Percentiles rank a stretch among this genome's conserved stretches.
These are phyloP conservation scores for Polytrichum formosum DNA, from an alignment of 225 moss, liverwort and hornwort species.

Conservation along the genomic window DNA sequence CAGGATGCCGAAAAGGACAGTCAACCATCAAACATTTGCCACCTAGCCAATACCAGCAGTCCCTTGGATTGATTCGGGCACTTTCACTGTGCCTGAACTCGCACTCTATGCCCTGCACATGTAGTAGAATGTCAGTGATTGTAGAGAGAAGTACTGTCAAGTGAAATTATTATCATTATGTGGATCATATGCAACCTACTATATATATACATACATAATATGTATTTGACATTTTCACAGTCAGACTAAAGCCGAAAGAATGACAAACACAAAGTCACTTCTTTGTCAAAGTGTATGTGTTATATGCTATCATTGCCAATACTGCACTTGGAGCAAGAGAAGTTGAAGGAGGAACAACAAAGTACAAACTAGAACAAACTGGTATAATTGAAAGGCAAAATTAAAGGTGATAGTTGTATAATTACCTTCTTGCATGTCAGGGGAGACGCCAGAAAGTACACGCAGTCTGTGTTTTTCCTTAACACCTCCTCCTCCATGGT, in stretches of 20 bases:
- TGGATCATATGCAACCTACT: not conserved
- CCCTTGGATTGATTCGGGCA: conserved; percentile 60
- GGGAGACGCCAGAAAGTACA: conserved; percentile 21
- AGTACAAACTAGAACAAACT: too few relatives aligned
- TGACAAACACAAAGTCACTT: not conserved
- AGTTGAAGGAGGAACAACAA: too few relatives aligned
- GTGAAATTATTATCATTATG: not conserved
- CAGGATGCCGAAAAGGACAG: conserved; percentile 69
- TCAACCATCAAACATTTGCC: conserved; percentile 65
- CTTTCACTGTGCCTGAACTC: conserved; percentile 70
- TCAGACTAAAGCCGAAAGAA: not conserved
- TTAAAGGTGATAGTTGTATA: too few relatives aligned
- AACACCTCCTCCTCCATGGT: conserved; percentile 16
- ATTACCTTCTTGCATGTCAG: conserved; percentile 23
- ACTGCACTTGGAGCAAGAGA: not conserved
- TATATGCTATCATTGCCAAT: not conserved
- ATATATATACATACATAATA: not conserved
- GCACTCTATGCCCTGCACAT: conserved; percentile 57
- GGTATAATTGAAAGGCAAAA: too few relatives aligned
- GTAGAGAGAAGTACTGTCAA: not conserved
- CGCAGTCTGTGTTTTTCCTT: conserved; percentile 21
- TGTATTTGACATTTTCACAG: not conserved
- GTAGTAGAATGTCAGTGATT: too few relatives aligned
- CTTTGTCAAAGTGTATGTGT: not conserved
- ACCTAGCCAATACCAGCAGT: conserved; percentile 63